Evolutionary conservation across 2,329 filamentous ascomycete genomes (phyloP), one percentile per base, ranked within the genome.

Genomic region (Arthroderma uncinatum): DNA sequence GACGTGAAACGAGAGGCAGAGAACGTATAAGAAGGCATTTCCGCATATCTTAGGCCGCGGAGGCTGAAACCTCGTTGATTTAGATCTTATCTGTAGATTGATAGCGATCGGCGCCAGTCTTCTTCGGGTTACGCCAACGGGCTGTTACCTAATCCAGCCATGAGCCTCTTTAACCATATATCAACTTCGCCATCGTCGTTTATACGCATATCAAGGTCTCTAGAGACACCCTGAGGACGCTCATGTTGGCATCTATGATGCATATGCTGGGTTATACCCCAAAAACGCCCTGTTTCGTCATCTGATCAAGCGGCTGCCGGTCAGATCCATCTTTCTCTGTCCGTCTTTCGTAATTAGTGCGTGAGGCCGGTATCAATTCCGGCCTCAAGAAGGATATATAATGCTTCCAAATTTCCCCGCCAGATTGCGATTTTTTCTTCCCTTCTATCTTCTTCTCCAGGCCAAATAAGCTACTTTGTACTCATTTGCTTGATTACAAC

Each of bases 291-390:
- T 53, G 36, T 53, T 36, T 19, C 37, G 57, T 55, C 56, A 54
- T 58, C 59, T 57, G 39, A 58, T 52, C 44, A 48, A 55, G 30
- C 42, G 44, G 57, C 44, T 60, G 44, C 61, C 58, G 60, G 64
- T 57, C 57, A 53, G 62, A 58, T 65, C 64, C 66, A 66, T 64
- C 62, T 61, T 48, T 19, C 10, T 10, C 21, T 42, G 30, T 19
- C 33, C 33, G 28, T 64, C 66, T 57, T 71, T 70, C 67, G 65
- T 70, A 71, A 71, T 70, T 72, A 64, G 62, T 63, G 64, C 60
- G 61, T 62, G 70, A 73, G 72, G 72, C 72, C 72, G 72, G 72
- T 70, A 74, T 73, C 70, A 66, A 71, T 73, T 70, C 72, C 72
- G 72, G 71, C 72, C 72, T 73, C 71, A 53, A 64, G 61, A 65